Base-by-base conservation (phyloP, 2,329 filamentous ascomycete genomes). In the Byssoonygena ceratinophila region DNA sequence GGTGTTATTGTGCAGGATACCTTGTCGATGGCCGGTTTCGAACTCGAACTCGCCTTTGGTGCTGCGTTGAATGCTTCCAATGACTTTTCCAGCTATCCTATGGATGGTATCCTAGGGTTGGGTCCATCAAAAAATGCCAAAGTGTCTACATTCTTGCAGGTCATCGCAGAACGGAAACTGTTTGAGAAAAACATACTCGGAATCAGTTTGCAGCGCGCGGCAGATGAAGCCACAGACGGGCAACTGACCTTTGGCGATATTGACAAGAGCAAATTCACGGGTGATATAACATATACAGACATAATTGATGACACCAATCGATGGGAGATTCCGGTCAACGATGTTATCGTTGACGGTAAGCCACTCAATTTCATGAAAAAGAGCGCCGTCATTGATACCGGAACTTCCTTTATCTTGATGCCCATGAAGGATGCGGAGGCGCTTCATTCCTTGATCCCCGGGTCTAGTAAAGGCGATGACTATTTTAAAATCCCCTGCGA, bases 81-180 rank as follows among this genome's bases (percentile, higher is more conserved):
- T 48, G 82, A 92, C 57, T 94, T 95, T 66, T 69, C 73, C 25
- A 77, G 78, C 49, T 94, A 91, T 60, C 84, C 87, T 1, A 89
- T 94, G 67, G 89, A 95, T 65, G 89, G 89, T 22, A 94, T 95
- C 46, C 71, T 95, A 2, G 89, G 88, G 3, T 71, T 94, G 22
- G 84, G 85, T 14, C 81, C 83, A 60, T 77, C 76, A 55, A 71
- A 74, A 9, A 77, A 77, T 2, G 73, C 71, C 32, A 76, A 65
- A 2, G 64, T 72, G 54, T 62, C 77, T 4, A 78, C 84, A 18
- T 82, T 92, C 59, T 74, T 92, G 64, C 74, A 83, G 36, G 71
- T 76, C 1, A 68, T 94, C 41, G 71, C 74, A 14, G 61, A 76
- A 1, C 73, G 77, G n/a, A 74, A 77, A 20, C 61, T 78, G 18